A percentile compares a stretch with the other conserved stretches of the same genome.
Conservation (phyloP, 2,329 filamentous ascomycete genomes). For the Pseudopithomyces chartarum region DNA sequence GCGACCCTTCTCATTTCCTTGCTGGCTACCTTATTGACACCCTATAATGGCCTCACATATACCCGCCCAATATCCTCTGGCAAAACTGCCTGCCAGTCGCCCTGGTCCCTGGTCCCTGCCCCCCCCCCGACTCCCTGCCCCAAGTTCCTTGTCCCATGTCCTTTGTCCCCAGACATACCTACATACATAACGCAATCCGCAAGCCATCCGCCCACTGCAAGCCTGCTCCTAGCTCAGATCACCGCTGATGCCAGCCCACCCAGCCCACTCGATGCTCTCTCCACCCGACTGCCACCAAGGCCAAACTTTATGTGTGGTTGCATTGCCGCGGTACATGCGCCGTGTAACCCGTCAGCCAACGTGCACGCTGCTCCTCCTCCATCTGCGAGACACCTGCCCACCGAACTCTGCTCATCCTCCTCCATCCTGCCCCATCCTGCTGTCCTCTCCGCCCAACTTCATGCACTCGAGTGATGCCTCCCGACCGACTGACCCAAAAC, state of each 20-base stretch:
- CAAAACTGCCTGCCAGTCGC: slow-evolving; percentile 15
- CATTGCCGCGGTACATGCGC: slow-evolving; percentile 11
- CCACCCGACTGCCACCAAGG: neutral
- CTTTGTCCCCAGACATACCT: too few species aligned
- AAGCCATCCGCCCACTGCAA: slow-evolving; percentile 12
- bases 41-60: slow-evolving; percentile 39
- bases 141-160: too few species aligned
- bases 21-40: slow-evolving; percentile 22
- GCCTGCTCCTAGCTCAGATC: slow-evolving; percentile 23
- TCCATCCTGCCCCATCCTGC: neutral
- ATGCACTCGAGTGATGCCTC: neutral
- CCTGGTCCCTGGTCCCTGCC: slow-evolving; percentile 21
- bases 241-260: slow-evolving; percentile 12
- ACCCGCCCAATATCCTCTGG: slow-evolving; percentile 25
- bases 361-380: slow-evolving; percentile 12
- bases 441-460: slow-evolving; percentile 1
- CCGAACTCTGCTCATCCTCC: too few species aligned
- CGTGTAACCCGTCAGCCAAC: slow-evolving; percentile 14
- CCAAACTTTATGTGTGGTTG: slow-evolving; percentile 2
- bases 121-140: slow-evolving; percentile 3
- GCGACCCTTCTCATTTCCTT: slow-evolving; percentile 19
- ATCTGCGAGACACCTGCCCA: neutral
- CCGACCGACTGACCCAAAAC: too few species aligned
- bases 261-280: neutral
- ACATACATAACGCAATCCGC: slow-evolving; percentile 30